phyloP scores from a whole-genome alignment of 2,329 filamentous ascomycete genomes.

The Ophiognomonia clavigignenti-juglandacearum region DNA sequence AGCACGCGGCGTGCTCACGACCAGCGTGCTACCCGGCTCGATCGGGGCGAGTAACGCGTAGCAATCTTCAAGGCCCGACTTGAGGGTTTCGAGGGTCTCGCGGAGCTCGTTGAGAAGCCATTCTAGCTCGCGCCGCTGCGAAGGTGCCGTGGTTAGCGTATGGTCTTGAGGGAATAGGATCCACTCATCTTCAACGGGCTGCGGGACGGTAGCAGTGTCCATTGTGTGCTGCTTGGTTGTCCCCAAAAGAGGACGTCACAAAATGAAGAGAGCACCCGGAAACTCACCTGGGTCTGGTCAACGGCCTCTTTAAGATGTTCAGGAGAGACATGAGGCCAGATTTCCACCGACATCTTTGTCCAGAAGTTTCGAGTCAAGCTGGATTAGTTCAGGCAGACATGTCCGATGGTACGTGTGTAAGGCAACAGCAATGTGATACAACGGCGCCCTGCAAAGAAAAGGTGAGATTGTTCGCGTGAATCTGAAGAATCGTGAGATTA shows the following conservation, averaged over 20 bases:
- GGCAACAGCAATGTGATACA: background rate
- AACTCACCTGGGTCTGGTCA: slow-evolving; percentile 45
- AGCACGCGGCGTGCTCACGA: slow-evolving; percentile 79
- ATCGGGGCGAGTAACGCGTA: slow-evolving; percentile 78
- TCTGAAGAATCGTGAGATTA: no score
- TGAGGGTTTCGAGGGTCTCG: slow-evolving; percentile 43
- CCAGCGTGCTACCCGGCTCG: slow-evolving; percentile 82
- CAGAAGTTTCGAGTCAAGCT: background rate
- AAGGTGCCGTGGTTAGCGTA: slow-evolving; percentile 13
- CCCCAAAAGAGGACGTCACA: background rate
- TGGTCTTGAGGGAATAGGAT: slow-evolving; percentile 1
- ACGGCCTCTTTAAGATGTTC: slow-evolving; percentile 45
- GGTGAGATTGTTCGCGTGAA: no score
- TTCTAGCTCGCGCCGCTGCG: slow-evolving; percentile 45
- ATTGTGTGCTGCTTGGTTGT: background rate
- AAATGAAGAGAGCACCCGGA: slow-evolving; percentile 3
- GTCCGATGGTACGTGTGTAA: background rate
- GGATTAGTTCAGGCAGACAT: slow-evolving; percentile 24
- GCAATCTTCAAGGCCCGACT: slow-evolving; percentile 77
- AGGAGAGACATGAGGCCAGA: slow-evolving; percentile 52
- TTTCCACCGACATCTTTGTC: slow-evolving; percentile 49
- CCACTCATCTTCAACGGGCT: slow-evolving; percentile 9
- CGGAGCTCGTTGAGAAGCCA: slow-evolving; percentile 51
- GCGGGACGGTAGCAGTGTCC: background rate
- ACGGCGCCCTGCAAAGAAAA: slow-evolving; percentile 3